phyloP scores from a whole-genome alignment of 352 stramenopile genomes.

The Phytophthora meadii region DNA sequence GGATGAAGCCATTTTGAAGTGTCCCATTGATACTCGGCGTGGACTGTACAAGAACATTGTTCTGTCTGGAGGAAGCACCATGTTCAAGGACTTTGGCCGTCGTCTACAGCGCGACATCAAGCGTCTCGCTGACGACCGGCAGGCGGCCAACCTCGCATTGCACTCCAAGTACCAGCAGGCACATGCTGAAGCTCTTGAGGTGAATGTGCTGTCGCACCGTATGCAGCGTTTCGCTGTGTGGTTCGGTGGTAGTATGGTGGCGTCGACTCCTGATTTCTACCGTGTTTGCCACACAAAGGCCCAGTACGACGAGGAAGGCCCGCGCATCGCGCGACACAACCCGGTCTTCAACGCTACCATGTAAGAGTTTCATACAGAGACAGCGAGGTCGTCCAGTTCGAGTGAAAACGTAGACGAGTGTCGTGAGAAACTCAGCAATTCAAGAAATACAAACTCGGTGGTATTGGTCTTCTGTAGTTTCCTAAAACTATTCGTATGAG shows the following conservation, averaged over 20 bases:
- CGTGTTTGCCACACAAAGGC: slow-evolving; percentile 96
- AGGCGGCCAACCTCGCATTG: slow-evolving; percentile 87
- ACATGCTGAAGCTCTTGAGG: slow-evolving; percentile 83
- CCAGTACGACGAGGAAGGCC: slow-evolving; percentile 97
- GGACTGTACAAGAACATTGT: slow-evolving; percentile 98
- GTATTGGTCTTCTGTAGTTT: background rate
- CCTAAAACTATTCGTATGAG: too few relatives aligned
- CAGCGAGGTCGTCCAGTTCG: slow-evolving; percentile 20
- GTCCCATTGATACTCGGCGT: slow-evolving; percentile 94
- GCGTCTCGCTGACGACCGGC: slow-evolving; percentile 89
- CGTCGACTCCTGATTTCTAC: slow-evolving; percentile 95
- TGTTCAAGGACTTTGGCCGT: slow-evolving; percentile 97
- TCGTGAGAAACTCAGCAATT: slow-evolving; percentile 22
- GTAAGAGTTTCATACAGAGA: slow-evolving; percentile 47
- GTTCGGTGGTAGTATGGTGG: slow-evolving; percentile 95
- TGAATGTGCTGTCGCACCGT: slow-evolving; percentile 95
- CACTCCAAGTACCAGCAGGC: slow-evolving; percentile 76
- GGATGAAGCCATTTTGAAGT: slow-evolving; percentile 95
- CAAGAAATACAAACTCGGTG: slow-evolving; percentile 39
- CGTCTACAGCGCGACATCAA: slow-evolving; percentile 96
- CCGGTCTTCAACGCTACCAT: slow-evolving; percentile 95
- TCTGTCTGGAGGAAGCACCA: slow-evolving; percentile 94
- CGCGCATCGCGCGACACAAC: slow-evolving; percentile 95
- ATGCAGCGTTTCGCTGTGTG: slow-evolving; percentile 96
- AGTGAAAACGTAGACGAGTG: slow-evolving; percentile 36